A percentile compares a stretch with the other conserved stretches of the same genome.
Conservation (phyloP, 2,329 filamentous ascomycete species). For the Tolypocladium ovalisporum region DNA sequence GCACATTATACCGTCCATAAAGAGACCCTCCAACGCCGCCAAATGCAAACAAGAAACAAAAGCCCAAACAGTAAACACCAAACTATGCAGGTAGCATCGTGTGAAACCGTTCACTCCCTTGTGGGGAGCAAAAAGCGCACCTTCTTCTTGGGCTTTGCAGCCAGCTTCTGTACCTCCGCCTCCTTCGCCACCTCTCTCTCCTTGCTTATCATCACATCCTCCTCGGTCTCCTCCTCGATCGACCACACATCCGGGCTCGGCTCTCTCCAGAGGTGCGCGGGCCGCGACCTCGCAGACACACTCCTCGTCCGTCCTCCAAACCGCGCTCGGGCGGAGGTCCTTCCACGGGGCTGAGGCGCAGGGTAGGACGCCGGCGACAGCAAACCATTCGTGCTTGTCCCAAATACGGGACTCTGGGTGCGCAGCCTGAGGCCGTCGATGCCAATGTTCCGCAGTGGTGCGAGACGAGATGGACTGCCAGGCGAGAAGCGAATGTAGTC, state of each 20-base stretch:
- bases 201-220: conserved; percentile 36
- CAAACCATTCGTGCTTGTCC: conserved; percentile 14
- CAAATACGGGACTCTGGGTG: conserved; percentile 20
- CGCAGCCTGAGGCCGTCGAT: conserved; percentile 21
- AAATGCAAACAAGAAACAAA: conserved; percentile 5
- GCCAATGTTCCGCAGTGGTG: conserved; percentile 32
- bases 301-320: conserved; percentile 12
- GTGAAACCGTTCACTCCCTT: conserved; percentile 17
- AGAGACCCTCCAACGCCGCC: conserved; percentile 2
- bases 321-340: conserved; percentile 14
- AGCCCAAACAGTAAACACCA: conserved; percentile 7
- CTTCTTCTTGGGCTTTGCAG: conserved; percentile 42
- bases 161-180: conserved; percentile 17
- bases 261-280: conserved; percentile 39
- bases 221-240: conserved; percentile 48
- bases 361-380: conserved; percentile 11
- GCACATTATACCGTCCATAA: not conserved
- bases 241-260: conserved; percentile 50
- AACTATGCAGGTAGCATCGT: conserved; percentile 10
- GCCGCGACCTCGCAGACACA: conserved; percentile 22
- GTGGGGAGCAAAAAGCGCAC: conserved; percentile 43
- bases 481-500: conserved; percentile 38
- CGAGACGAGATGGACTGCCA: conserved; percentile 22
- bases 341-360: conserved; percentile 15
- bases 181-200: conserved; percentile 16